Conservation (phyloP, 306 rosid species). For the Vicia faba region DNA sequence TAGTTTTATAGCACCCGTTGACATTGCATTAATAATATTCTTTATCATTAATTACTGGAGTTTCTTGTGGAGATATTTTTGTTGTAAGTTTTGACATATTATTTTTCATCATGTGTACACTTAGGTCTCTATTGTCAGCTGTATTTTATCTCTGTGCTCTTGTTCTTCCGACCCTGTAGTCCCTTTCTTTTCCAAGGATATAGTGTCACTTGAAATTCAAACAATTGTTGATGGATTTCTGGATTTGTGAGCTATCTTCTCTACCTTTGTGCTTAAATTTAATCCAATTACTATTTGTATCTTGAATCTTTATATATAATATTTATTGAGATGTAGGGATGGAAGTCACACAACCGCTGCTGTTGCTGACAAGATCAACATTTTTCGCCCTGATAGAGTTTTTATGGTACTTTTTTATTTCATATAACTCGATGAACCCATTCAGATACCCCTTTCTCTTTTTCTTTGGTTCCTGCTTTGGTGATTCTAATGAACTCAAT, state of each 20-base stretch:
- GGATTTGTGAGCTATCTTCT: slow-evolving; percentile 58
- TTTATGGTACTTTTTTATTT: slow-evolving; percentile 66
- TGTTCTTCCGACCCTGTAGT: slow-evolving; percentile 62
- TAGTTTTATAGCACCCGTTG: slow-evolving; percentile 20
- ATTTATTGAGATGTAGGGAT: slow-evolving; percentile 57
- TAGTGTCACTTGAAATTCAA: slow-evolving; percentile 56
- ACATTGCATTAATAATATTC: not conserved
- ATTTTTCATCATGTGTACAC: slow-evolving; percentile 34
- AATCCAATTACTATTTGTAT: slow-evolving; percentile 10
- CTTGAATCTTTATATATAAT: slow-evolving; percentile 35
- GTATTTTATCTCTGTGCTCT: slow-evolving; percentile 73
- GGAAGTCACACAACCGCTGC: slow-evolving; percentile 48
- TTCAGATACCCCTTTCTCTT: slow-evolving; percentile 30
- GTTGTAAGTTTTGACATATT: slow-evolving; percentile 10
- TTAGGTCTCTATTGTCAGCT: slow-evolving; percentile 84
- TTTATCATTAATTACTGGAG: slow-evolving; percentile 21
- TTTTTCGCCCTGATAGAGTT: slow-evolving; percentile 88
- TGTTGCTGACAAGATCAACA: slow-evolving; percentile 78
- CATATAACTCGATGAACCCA: slow-evolving; percentile 4
- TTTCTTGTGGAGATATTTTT: slow-evolving; percentile 18
- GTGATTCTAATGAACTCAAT: slow-evolving; percentile 38
- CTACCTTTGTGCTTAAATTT: slow-evolving; percentile 14
- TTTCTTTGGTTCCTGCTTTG: slow-evolving; percentile 19
- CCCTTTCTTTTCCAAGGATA: slow-evolving; percentile 73
- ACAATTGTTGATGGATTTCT: slow-evolving; percentile 91